phyloP scores from a whole-genome alignment of 345 rosid species.

The Cochlearia excelsa region DNA sequence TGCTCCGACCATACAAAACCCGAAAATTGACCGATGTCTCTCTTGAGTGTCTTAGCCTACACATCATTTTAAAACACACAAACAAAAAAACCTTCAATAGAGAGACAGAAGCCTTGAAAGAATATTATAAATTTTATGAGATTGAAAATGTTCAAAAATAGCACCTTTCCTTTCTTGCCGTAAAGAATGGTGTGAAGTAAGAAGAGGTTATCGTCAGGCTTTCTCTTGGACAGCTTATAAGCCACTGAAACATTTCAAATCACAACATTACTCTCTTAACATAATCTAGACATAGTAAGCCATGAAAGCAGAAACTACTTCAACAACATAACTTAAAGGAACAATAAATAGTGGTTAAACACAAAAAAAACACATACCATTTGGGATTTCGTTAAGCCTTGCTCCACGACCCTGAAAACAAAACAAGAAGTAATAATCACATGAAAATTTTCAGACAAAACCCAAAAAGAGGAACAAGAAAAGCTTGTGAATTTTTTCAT shows the following conservation, averaged over 20 bases:
- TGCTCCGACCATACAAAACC: slow-evolving; percentile 86
- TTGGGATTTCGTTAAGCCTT: slow-evolving; percentile 81
- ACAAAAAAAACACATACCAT: slow-evolving; percentile 47
- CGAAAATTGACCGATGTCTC: slow-evolving; percentile 84
- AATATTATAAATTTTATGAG: not conserved
- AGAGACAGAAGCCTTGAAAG: not conserved
- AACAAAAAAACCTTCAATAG: not conserved
- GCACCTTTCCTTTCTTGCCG: slow-evolving; percentile 97
- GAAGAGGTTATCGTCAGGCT: slow-evolving; percentile 80
- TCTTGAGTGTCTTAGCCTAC: slow-evolving; percentile 78
- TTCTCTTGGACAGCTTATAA: slow-evolving; percentile 92
- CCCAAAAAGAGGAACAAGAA: not conserved
- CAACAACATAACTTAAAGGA: not conserved
- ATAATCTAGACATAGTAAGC: not conserved
- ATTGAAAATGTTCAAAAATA: not conserved
- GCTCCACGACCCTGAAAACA: slow-evolving; percentile 81
- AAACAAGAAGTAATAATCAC: slow-evolving; percentile 2
- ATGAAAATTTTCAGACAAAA: not conserved
- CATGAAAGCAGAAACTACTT: not conserved
- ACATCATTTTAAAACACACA: slow-evolving; percentile 19
- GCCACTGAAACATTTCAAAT: slow-evolving; percentile 65
- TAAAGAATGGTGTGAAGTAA: slow-evolving; percentile 75
- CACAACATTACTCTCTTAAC: slow-evolving; percentile 5
- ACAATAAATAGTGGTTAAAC: not conserved
- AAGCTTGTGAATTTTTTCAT: not conserved